phyloP scores from a whole-genome alignment of 2,329 filamentous ascomycete species.

The Diaporthe citrichinensis region DNA sequence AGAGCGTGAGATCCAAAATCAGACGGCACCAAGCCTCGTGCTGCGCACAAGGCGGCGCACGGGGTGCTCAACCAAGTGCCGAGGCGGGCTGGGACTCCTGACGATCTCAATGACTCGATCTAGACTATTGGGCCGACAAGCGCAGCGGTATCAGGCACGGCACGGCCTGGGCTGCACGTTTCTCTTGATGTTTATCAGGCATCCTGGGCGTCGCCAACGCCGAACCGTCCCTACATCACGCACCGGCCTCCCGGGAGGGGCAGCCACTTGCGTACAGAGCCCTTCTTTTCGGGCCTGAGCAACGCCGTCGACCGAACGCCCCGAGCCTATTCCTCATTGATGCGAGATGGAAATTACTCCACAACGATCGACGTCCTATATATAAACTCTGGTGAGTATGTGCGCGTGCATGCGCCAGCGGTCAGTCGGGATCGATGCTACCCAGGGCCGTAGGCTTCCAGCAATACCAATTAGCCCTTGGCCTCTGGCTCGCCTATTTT shows the following conservation, averaged over 20 bases:
- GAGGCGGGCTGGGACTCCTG: constrained; percentile 11
- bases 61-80: constrained; percentile 13
- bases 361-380: constrained; percentile 14
- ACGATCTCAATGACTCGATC: constrained; percentile 26
- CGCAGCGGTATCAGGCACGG: constrained; percentile 10
- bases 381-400: constrained; percentile 17
- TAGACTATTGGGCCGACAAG: constrained; percentile 24
- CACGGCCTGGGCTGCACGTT: constrained; percentile 27
- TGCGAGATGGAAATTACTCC: not conserved
- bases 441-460: not conserved
- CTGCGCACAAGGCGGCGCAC: constrained; percentile 9
- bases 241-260: constrained; percentile 4
- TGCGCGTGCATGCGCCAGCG: not conserved
- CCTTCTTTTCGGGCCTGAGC: not conserved
- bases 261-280: constrained; percentile 1
- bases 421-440: constrained; percentile 11
- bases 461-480: not conserved
- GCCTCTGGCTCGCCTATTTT: not conserved
- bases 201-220: not conserved
- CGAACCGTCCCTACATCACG: constrained; percentile 8
- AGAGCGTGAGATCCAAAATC: constrained; percentile 4
- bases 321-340: constrained; percentile 15
- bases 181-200: constrained; percentile 11
- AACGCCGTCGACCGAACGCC: constrained; percentile 4
- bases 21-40: constrained; percentile 23